Conservation (phyloP, 148 eudicot species). For the Hydrangea macrophylla region DNA sequence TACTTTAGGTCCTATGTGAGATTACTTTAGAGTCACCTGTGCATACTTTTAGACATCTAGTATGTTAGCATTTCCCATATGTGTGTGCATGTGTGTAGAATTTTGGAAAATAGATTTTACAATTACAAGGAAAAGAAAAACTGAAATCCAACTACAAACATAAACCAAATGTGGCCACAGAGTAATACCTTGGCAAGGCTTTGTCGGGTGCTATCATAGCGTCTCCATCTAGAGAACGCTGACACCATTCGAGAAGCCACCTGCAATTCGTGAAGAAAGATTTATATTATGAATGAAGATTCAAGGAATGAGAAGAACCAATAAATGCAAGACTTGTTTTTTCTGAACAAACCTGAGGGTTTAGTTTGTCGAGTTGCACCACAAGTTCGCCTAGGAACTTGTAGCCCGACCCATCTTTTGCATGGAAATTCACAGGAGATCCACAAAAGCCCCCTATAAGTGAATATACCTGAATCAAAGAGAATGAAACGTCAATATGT, state of each 20-base stretch:
- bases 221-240: conserved; percentile 93
- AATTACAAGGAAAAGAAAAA: too few relatives aligned
- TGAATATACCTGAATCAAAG: conserved; percentile 58
- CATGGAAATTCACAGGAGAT: conserved; percentile 92
- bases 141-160: not conserved
- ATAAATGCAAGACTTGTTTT: not conserved
- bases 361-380: conserved; percentile 81
- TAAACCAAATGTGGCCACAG: not conserved
- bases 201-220: conserved; percentile 83
- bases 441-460: conserved; percentile 88
- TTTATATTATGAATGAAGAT: not conserved
- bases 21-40: too few relatives aligned
- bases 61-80: too few relatives aligned
- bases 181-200: conserved; percentile 67
- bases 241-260: conserved; percentile 97
- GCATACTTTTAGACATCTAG: too few relatives aligned
- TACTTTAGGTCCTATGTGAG: too few relatives aligned
- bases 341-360: conserved; percentile 66
- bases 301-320: not conserved
- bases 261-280: conserved; percentile 24
- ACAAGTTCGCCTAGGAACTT: conserved; percentile 85
- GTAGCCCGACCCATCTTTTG: conserved; percentile 98
- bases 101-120: too few relatives aligned
- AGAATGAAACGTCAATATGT: not conserved
- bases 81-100: too few relatives aligned